A percentile compares a stretch with the other conserved stretches of the same genome.
phyloP scores from a whole-genome alignment of 495 filamentous ascomycete genomes.

The Penicillium turbatum region DNA sequence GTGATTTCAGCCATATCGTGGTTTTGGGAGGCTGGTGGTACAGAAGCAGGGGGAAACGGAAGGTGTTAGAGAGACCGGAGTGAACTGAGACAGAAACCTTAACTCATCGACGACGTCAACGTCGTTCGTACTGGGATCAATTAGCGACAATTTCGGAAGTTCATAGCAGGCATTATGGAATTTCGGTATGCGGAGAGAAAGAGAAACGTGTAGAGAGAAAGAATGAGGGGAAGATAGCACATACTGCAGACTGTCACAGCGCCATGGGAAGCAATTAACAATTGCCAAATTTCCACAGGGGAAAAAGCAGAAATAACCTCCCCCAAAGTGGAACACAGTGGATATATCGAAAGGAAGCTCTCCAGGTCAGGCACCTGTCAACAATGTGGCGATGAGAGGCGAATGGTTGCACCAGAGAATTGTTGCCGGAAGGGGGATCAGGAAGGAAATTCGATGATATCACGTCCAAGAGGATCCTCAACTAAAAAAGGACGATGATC shows the following conservation, averaged over 20 bases:
- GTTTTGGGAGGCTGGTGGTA: not conserved
- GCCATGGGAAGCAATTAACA: slow-evolving; percentile 34
- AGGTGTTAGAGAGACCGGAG: slow-evolving; percentile 5
- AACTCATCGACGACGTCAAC: slow-evolving; percentile 35
- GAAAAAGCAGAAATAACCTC: not conserved
- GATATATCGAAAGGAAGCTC: slow-evolving; percentile 6
- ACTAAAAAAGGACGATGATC: slow-evolving; percentile 14
- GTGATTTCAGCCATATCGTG: slow-evolving; percentile 39
- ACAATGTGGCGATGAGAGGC: slow-evolving; percentile 21
- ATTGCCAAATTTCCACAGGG: slow-evolving; percentile 7
- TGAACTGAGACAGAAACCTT: slow-evolving; percentile 16
- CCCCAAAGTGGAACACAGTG: slow-evolving; percentile 4
- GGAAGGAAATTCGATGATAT: not conserved
- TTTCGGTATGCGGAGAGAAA: not conserved
- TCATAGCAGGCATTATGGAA: no score
- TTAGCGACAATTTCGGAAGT: slow-evolving; percentile 12
- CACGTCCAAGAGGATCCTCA: not conserved
- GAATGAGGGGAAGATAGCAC: slow-evolving; percentile 31
- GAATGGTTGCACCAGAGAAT: not conserved
- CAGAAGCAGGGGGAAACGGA: slow-evolving; percentile 6
- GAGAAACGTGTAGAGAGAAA: slow-evolving; percentile 12
- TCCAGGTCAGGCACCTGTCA: slow-evolving; percentile 17
- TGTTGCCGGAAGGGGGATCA: slow-evolving; percentile 21
- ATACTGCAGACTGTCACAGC: slow-evolving; percentile 33
- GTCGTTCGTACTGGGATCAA: slow-evolving; percentile 29